phyloP scores from a whole-genome alignment of 2,329 filamentous ascomycete genomes.

The Fusarium siculi region DNA sequence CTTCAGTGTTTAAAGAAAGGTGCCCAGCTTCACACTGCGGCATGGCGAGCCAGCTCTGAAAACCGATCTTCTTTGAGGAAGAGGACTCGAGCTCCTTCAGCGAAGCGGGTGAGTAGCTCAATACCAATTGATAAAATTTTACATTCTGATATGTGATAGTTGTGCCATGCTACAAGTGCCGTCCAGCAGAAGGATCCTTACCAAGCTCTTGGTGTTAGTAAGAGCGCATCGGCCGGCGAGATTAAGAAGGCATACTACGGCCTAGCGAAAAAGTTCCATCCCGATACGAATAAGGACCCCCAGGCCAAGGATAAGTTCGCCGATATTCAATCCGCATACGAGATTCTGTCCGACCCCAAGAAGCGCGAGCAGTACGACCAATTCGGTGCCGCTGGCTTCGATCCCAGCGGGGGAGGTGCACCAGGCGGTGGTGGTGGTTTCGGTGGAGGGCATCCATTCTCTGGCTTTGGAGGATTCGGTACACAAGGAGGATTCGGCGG shows the following conservation, averaged over 20 bases:
- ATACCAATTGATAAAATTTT: conserved; percentile 5
- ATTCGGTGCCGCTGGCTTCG: conserved; percentile 88
- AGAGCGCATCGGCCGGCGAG: conserved; percentile 81
- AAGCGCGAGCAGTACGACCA: conserved; percentile 94
- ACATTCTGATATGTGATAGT: conserved; percentile 48
- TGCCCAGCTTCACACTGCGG: conserved; percentile 50
- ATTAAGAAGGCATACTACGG: conserved; percentile 99
- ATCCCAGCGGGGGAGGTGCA: conserved; percentile 72
- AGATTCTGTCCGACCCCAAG: conserved; percentile 89
- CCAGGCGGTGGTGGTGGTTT: conserved; percentile 70
- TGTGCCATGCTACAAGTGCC: conserved; percentile 70
- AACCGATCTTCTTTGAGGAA: conserved; percentile 35
- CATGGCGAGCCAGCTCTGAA: conserved; percentile 33
- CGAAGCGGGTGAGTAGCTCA: conserved; percentile 45
- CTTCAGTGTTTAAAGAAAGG: conserved; percentile 54
- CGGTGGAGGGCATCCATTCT: conserved; percentile 72
- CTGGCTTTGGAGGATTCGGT: conserved; percentile 57
- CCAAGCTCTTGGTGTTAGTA: conserved; percentile 83
- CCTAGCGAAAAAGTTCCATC: conserved; percentile 96
- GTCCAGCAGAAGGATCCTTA: conserved; percentile 82
- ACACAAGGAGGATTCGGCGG: conserved; percentile 33
- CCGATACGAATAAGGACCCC: conserved; percentile 96
- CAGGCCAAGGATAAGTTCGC: conserved; percentile 94
- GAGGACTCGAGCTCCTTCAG: conserved; percentile 26
- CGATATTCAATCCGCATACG: conserved; percentile 93